phyloP scores from a whole-genome alignment of 2,329 filamentous ascomycete species.

The Colletotrichum cuscutae region DNA sequence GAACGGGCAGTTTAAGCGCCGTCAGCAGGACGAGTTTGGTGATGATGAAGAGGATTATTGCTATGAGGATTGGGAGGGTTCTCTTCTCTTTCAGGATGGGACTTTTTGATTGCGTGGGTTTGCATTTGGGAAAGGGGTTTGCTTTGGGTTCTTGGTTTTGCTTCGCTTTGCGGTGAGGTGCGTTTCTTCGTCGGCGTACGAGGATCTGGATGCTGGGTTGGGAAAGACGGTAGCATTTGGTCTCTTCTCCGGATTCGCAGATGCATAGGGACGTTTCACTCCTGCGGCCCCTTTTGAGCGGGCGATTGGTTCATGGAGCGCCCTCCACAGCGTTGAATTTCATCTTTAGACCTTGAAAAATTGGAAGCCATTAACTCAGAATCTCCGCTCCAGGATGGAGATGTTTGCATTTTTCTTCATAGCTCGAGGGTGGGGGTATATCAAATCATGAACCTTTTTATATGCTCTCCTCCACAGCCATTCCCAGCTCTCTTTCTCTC shows the following conservation, averaged over 20 bases:
- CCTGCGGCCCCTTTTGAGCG: not conserved
- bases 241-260: not conserved
- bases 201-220: not conserved
- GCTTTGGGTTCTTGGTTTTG: not conserved
- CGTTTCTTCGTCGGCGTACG: not conserved
- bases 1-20: conserved; percentile 24
- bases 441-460: conserved; percentile 26
- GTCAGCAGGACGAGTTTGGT: conserved; percentile 16
- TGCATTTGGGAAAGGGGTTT: not conserved
- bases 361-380: not conserved
- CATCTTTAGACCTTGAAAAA: not conserved
- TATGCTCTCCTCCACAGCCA: not conserved
- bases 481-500: not conserved
- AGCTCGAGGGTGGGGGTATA: conserved; percentile 26
- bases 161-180: not conserved
- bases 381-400: not conserved
- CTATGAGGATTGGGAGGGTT: no score
- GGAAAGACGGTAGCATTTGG: not conserved
- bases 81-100: not conserved
- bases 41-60: not conserved
- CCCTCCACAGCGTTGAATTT: not conserved
- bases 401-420: conserved; percentile 16
- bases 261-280: not conserved
- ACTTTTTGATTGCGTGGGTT: not conserved
- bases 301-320: not conserved